These are phyloP conservation scores for Forsythia viridissima DNA, from an alignment of 257 asterid species.

Conservation along the genomic window DNA sequence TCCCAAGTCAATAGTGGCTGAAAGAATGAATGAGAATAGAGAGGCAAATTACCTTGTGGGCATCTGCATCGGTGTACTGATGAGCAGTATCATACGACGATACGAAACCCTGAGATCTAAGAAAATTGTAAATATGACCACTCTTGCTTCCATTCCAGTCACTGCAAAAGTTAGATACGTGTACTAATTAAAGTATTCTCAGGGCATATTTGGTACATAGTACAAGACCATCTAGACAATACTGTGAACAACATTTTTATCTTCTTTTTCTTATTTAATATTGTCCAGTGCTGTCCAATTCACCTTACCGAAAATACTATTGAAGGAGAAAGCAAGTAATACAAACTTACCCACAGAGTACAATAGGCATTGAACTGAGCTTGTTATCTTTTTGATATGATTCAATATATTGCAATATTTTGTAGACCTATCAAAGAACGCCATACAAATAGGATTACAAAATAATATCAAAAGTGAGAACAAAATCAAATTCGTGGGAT, in stretches of 20 bases:
- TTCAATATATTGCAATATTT: slow-evolving; percentile 81
- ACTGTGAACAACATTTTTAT: not conserved
- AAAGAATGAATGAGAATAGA: slow-evolving; percentile 6
- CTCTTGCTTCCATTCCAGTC: slow-evolving; percentile 98
- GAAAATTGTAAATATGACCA: slow-evolving; percentile 92
- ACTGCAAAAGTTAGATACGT: slow-evolving; percentile 39
- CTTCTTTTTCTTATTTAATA: not conserved
- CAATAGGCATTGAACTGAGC: slow-evolving; percentile 89
- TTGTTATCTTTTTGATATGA: slow-evolving; percentile 85
- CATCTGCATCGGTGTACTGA: slow-evolving; percentile 95
- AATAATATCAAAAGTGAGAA: not conserved
- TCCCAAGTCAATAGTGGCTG: not conserved
- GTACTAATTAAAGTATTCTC: not conserved
- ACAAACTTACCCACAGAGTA: slow-evolving; percentile 80
- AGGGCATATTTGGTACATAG: not conserved
- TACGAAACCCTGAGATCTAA: slow-evolving; percentile 92
- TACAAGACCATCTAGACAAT: not conserved
- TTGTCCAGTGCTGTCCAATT: no score
- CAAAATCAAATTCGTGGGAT: not conserved
- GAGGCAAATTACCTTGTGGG: slow-evolving; percentile 65
- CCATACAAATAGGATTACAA: not conserved
- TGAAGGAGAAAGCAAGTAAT: not conserved
- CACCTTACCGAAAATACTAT: not conserved
- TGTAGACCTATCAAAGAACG: slow-evolving; percentile 63
- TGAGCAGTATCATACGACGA: slow-evolving; percentile 97